Percentiles rank a stretch among this genome's conserved stretches.
Conservation (phyloP, 75 land plant genomes). For the Cupressus sempervirens region DNA sequence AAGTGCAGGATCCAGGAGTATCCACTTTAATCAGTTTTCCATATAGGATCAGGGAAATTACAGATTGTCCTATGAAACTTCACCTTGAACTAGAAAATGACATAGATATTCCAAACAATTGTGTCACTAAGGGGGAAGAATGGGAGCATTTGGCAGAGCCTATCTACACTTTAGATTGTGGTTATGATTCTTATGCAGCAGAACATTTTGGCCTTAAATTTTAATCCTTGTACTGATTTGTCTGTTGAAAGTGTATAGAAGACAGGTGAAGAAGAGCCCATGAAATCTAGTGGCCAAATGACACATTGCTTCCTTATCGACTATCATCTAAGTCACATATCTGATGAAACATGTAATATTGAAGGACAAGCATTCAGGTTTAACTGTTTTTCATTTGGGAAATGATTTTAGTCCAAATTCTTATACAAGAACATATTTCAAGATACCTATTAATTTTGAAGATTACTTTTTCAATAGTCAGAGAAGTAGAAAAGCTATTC, state of each 20-base stretch:
- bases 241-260: not conserved
- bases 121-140: not conserved
- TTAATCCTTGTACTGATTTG: not conserved
- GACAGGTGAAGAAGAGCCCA: not conserved
- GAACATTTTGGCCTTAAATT: not conserved
- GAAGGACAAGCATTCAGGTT: not conserved
- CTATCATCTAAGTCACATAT: not conserved
- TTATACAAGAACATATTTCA: not conserved
- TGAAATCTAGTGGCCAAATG: not conserved
- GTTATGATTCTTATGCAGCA: conserved; percentile 2
- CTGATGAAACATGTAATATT: conserved; percentile 1
- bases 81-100: not conserved
- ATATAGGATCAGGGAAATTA: not conserved
- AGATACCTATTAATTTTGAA: not conserved
- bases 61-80: not conserved
- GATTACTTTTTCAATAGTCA: not conserved
- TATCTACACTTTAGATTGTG: not conserved
- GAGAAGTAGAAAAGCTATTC: not conserved
- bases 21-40: not conserved
- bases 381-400: not conserved
- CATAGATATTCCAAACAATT: not conserved
- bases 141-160: not conserved
- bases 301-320: not conserved
- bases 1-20: not conserved
- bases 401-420: not conserved